These are phyloP conservation scores for Calonectria honghensis DNA, from an alignment of 2,329 filamentous ascomycete genomes.

Conservation along the genomic window DNA sequence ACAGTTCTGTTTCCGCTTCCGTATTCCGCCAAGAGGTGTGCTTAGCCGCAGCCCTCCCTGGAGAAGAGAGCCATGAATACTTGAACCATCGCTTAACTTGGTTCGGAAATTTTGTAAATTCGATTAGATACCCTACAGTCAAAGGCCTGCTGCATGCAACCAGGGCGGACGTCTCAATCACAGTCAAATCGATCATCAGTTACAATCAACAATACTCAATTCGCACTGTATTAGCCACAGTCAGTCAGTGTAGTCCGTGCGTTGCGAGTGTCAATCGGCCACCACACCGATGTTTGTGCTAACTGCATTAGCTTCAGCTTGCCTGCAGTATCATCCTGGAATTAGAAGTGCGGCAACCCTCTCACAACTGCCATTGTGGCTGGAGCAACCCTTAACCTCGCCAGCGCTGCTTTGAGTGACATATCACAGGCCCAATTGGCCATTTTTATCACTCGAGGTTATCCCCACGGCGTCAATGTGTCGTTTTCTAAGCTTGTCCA, in stretches of 20 bases:
- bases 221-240: neutral
- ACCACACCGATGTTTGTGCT: constrained; percentile 24
- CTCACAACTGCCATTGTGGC: neutral
- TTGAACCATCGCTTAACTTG: neutral
- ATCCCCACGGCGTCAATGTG: neutral
- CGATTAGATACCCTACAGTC: neutral
- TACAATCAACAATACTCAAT: neutral
- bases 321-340: constrained; percentile 16
- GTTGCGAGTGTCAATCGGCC: constrained; percentile 15
- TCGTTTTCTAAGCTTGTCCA: neutral
- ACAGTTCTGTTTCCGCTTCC: neutral
- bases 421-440: constrained; percentile 9
- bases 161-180: no score
- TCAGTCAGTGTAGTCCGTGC: neutral
- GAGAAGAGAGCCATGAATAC: neutral
- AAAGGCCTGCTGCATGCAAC: constrained; percentile 6
- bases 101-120: neutral
- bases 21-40: neutral
- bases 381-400: neutral
- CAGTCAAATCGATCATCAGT: neutral
- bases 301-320: constrained; percentile 6
- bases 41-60: neutral
- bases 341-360: constrained; percentile 20
- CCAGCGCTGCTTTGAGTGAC: neutral
- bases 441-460: neutral